Base-by-base conservation (phyloP, 2,329 filamentous ascomycete species). In the Fusarium sp. region DNA sequence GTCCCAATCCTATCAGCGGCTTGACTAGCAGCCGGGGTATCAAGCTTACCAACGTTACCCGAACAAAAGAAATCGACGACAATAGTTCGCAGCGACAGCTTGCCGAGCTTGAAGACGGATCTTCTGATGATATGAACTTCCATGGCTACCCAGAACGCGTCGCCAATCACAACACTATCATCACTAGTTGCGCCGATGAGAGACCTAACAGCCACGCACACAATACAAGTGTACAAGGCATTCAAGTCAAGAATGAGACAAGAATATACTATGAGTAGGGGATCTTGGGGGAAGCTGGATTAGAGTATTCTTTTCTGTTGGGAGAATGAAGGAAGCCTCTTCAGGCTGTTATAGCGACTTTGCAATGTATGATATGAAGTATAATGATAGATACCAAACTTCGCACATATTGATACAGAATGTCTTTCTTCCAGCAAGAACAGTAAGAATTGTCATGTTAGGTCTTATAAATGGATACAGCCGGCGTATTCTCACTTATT, bases 221-320 rank as follows among this genome's bases (percentile, higher is more conserved):
- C 23, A 28, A 19, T 4, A 25, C 49, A n/a, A 53, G 21, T n/a
- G 2, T 50, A 13, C 64, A 72, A 16, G 69, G 69, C 15, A 72
- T 72, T 21, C 64, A 72, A 38, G 69, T 72, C 19, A 72, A 72
- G 54, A 72, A 72, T 46, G 69, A 72, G 54, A 72, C 69, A 3
- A 61, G 46, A 28, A 70, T 72, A 23, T 69, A 69, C 40, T 72
- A 72, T 16, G 69, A 69, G 23, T 54, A 38, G 35, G 15, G 9
- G 3, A 9, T 9, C 6, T 21, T 21, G 2, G 1, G 6, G 3
- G 13, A 6, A 15, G 12, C 19, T 9, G 5, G 5, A 16, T 4
- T 16, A 15, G 16, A 21, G 21, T 8, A 11, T 16, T 1, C 2
- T 8, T 16, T 37, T 21, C 7, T 35, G 7, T 21, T 21, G 18